Evolutionary conservation across 2,329 filamentous ascomycete species (phyloP).

Genomic region (Trichoderma sp.): DNA sequence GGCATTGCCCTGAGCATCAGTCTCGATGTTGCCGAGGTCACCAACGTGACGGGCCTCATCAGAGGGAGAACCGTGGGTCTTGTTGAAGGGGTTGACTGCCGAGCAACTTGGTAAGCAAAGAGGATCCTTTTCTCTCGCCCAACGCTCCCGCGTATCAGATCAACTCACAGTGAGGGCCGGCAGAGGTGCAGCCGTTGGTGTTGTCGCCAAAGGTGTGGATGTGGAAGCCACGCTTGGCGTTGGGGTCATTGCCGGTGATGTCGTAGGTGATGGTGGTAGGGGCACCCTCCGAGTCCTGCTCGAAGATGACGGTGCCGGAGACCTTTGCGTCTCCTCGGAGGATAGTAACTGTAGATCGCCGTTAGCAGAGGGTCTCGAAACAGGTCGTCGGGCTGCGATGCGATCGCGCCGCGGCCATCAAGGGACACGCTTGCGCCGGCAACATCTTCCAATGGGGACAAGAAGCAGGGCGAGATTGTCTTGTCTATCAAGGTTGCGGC

Average conservation of each 20-base stretch:
- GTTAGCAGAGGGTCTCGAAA: conserved; percentile 19
- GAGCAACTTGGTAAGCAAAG: conserved; percentile 24
- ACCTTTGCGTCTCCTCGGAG: conserved; percentile 98
- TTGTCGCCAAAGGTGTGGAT: conserved; percentile 99
- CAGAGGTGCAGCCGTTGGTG: conserved; percentile 99
- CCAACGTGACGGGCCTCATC: conserved; percentile 91
- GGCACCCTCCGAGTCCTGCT: conserved; percentile 80
- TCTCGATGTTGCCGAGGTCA: conserved; percentile 96
- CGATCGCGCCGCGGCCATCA: conserved; percentile 34
- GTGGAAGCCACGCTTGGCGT: conserved; percentile 97
- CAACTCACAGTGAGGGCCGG: conserved; percentile 89
- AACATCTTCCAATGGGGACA: neutral
- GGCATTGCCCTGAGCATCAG: conserved; percentile 87
- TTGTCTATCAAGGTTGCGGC: conserved; percentile 50
- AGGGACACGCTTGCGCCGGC: conserved; percentile 33
- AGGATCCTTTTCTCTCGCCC: neutral
- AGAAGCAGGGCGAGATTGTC: conserved; percentile 21
- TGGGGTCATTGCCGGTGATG: conserved; percentile 88
- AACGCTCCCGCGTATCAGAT: neutral
- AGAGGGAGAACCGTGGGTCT: conserved; percentile 84
- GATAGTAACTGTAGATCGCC: conserved; percentile 72
- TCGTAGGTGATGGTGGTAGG: conserved; percentile 90
- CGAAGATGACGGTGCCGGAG: conserved; percentile 90
- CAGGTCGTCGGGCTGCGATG: neutral
- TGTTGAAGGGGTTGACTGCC: conserved; percentile 90